Evolutionary conservation across 805 yeast species (phyloP), one percentile per base, ranked within the genome.

Genomic region (Barnettozyma pratensis): DNA sequence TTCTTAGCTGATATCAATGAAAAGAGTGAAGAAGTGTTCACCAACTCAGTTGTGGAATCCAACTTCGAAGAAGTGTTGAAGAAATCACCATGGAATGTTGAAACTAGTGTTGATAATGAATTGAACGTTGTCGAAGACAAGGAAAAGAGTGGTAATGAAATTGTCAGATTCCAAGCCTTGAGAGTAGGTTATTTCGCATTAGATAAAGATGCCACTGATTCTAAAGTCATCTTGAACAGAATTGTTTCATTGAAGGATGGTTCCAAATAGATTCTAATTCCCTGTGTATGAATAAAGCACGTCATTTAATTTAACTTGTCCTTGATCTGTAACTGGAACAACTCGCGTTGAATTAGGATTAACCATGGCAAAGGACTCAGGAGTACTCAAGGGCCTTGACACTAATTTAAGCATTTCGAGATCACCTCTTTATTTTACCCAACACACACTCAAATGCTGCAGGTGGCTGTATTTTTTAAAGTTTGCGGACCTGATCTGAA

Each of bases 111-210:
- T 37, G 76, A 80, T 44, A 71, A 76, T 37, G 83, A 83, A 54
- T 87, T 89, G 64, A 68, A 74, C 62, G 85, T 90, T 55, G 74
- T 77, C 57, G 97, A 94, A 65, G 75, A 77, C 51, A 68, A 69
- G 37, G 75, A 75, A 34, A 70, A 75, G 54, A 68, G 76, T 25
- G 77, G 80, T 4, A 79, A 81, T 41, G 96, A 91, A 66, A 79
- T 91, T n/a, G 89, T 87, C 32, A 81, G 99, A 69, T 94, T 94
- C 89, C 99, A 94, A 73, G 99, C 96, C 31, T 79, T 94, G 68
- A 82, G 99, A 71, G 92, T 88, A 41, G 99, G 99, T 31, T 94
- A 94, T 69, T 94, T 90, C 79, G 83, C 96, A 62, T 67, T 89
- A 65, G 99, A 94, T 66, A 79, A 77, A 57, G 97, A 92, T 54